phyloP scores from a whole-genome alignment of 257 asterid species.

The Handroanthus guayacan region DNA sequence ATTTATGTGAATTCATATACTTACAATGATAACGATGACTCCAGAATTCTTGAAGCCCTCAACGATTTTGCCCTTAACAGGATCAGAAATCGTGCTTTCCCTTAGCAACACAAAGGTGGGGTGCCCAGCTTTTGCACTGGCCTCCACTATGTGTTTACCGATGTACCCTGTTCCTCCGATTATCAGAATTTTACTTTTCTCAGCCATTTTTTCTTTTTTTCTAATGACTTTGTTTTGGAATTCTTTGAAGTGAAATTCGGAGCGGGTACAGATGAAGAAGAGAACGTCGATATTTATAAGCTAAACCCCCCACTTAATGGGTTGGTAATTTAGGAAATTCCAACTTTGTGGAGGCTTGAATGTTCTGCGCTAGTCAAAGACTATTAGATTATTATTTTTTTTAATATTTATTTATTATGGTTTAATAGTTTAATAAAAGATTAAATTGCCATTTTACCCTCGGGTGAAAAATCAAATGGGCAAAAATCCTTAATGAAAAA shows the following conservation, averaged over 20 bases:
- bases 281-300: not conserved
- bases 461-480: too few species aligned
- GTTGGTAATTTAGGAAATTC: not conserved
- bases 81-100: constrained; percentile 60
- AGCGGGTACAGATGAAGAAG: not conserved
- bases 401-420: too few species aligned
- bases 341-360: not conserved
- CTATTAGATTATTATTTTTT: too few species aligned
- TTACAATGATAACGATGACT: constrained; percentile 59
- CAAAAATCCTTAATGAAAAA: too few species aligned
- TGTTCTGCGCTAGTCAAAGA: not conserved
- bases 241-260: not conserved
- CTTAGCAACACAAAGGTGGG: constrained; percentile 75
- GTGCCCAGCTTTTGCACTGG: constrained; percentile 69
- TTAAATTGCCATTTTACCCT: too few species aligned
- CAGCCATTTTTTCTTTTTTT: constrained; percentile 51
- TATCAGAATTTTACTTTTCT: constrained; percentile 77
- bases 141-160: constrained; percentile 78
- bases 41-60: constrained; percentile 70
- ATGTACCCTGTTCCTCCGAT: constrained; percentile 90
- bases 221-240: not conserved
- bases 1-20: constrained; percentile 8
- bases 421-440: too few species aligned
- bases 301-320: not conserved
- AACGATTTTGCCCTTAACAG: constrained; percentile 65